Conservation (phyloP, 306 rosid genomes). For the Cucurbita pepo region DNA sequence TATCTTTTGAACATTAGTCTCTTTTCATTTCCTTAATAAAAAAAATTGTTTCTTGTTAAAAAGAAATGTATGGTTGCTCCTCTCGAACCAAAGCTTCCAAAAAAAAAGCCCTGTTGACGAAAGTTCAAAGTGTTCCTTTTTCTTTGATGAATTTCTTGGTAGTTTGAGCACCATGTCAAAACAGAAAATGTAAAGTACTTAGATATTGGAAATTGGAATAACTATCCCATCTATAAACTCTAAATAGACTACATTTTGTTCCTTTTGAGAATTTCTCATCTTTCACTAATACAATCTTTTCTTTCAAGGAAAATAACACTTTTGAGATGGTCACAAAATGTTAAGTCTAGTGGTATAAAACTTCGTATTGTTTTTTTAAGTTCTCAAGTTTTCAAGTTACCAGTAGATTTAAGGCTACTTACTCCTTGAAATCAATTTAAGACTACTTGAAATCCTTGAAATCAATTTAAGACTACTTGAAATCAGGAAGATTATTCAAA, state of each 20-base stretch:
- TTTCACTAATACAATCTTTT: background rate
- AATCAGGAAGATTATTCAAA: background rate
- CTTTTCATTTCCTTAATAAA: too few species aligned
- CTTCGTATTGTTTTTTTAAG: too few species aligned
- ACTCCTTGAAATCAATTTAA: too few species aligned
- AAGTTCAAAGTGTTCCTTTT: background rate
- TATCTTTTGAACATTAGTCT: too few species aligned
- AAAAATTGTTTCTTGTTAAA: too few species aligned
- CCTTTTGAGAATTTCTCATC: background rate
- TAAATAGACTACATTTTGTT: background rate
- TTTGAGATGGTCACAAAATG: background rate
- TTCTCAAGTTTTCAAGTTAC: too few species aligned
- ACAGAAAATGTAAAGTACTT: background rate
- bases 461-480: background rate
- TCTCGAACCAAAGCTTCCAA: background rate
- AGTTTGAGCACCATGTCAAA: background rate
- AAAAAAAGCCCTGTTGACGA: background rate
- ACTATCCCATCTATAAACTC: background rate
- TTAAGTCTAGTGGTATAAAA: background rate
- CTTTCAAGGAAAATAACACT: too few species aligned
- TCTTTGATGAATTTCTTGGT: background rate
- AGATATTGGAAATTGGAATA: background rate
- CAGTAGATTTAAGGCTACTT: too few species aligned
- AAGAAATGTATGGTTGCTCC: background rate
- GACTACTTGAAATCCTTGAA: too few species aligned